phyloP scores from a whole-genome alignment of 331 rosid species.

The Arachis monticola region DNA sequence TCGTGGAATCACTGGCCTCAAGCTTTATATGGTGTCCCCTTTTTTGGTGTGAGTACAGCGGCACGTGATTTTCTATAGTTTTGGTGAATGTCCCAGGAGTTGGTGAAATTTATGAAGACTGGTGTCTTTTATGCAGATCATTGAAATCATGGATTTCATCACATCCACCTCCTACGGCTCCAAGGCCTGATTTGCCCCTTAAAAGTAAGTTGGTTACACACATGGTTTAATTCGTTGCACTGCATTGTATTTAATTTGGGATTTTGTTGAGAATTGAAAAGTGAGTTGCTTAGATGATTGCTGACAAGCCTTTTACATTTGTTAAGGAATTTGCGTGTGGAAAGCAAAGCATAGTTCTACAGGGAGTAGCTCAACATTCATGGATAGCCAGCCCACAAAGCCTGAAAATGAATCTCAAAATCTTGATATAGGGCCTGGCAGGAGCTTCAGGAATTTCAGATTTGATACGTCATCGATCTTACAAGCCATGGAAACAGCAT shows the following conservation, averaged over 20 bases:
- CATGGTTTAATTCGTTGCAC: background rate
- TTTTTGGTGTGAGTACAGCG: conserved; percentile 72
- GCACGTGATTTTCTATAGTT: conserved; percentile 41
- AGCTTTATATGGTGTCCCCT: conserved; percentile 98
- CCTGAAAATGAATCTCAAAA: conserved; percentile 57
- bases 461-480: conserved; percentile 62
- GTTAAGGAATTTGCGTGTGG: conserved; percentile 75
- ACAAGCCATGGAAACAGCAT: conserved; percentile 76
- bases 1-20: conserved; percentile 93
- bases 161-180: conserved; percentile 65
- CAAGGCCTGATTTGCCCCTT: conserved; percentile 71
- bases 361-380: conserved; percentile 58
- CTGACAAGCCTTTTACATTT: conserved; percentile 38
- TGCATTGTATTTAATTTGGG: conserved; percentile 7
- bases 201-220: conserved; percentile 52
- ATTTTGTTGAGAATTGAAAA: background rate
- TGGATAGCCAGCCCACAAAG: conserved; percentile 61
- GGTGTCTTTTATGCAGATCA: conserved; percentile 57
- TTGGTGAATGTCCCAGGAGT: conserved; percentile 21
- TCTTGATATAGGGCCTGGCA: conserved; percentile 57
- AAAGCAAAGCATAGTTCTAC: conserved; percentile 70
- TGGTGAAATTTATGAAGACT: conserved; percentile 41
- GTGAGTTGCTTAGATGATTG: background rate
- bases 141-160: conserved; percentile 74
- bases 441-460: conserved; percentile 77